Evolutionary conservation across 495 filamentous ascomycete genomes (phyloP), one percentile per base, ranked within the genome.

Genomic region (Monascus purpureus): DNA sequence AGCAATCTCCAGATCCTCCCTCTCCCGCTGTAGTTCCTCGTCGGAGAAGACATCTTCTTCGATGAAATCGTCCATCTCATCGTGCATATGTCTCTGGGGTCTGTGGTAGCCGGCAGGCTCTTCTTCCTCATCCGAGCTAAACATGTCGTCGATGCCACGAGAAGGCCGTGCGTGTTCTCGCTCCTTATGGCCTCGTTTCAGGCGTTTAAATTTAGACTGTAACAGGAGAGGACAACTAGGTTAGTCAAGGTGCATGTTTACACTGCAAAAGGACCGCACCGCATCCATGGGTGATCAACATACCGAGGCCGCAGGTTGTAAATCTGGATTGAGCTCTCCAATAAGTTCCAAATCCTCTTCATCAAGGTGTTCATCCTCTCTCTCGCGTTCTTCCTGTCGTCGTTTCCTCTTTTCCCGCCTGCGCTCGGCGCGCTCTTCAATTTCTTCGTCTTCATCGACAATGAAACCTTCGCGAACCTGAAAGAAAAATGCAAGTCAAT

Each of bases 261-360:
- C 8, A 28, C 8, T 13, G 13, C 5, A 6, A 8, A 13, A 28
- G 13, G 12, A 28, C 5, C 7, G 26, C 7, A 13, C 6, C 6
- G 8, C 13, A 13, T 7, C 22, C 7, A 25, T 27, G 14, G 4
- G 6, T 18, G 9, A 31, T 65, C 30, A 68, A 83, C 81, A 62
- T 84, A 71, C 50, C 17, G 74, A 52, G 17, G 68, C 55, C 33
- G 71, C 68, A 13, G 73, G 70, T 43, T 81, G 72, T 47, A 73
- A 73, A 22, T 75, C 72, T 2, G 80, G 80, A 42, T 72, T 70
- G 32, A 70, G 69, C 45, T 85, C 80, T 4, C 81, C 85, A 40
- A 97, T 93, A 20, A 97, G 65, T 54, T 96, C 92, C 31, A 97
- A 57, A 68, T 97, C 90, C 57, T 97, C 90, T 34, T 94, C 88